Evolutionary conservation across 176 grass and related monocot species (phyloP).

Genomic region (Carex parvula): DNA sequence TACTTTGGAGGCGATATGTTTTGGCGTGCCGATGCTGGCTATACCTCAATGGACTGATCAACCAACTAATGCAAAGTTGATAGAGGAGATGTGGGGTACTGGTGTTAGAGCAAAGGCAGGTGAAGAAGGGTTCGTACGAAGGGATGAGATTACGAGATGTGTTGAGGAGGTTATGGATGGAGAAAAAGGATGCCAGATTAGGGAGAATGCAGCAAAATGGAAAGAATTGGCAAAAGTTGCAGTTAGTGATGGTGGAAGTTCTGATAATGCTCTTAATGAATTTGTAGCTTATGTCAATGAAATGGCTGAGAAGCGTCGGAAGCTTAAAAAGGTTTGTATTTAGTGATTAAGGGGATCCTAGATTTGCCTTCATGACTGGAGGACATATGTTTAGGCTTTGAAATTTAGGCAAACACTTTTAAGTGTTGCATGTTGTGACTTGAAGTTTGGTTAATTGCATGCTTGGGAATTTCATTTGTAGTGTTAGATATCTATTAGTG

Average conservation of each 20-base stretch:
- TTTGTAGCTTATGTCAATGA: conserved; percentile 33
- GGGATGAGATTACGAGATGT: conserved; percentile 34
- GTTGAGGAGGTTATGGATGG: conserved; percentile 45
- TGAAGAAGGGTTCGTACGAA: conserved; percentile 17
- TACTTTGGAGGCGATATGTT: conserved; percentile 52
- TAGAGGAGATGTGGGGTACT: conserved; percentile 33
- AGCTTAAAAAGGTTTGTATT: not conserved
- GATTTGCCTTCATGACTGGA: not conserved
- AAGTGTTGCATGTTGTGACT: not conserved
- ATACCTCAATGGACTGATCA: conserved; percentile 46
- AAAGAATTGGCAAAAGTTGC: conserved; percentile 25
- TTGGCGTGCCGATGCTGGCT: conserved; percentile 48
- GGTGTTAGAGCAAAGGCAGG: conserved; percentile 11
- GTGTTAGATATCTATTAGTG: not conserved
- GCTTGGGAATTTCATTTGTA: not conserved
- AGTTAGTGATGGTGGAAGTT: conserved; percentile 33
- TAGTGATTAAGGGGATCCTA: not conserved
- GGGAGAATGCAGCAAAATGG: conserved; percentile 30
- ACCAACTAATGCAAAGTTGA: conserved; percentile 33
- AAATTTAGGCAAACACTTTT: not conserved
- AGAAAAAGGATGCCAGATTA: conserved; percentile 23
- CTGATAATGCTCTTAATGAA: conserved; percentile 27
- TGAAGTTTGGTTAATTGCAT: not conserved
- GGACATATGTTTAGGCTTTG: not conserved
- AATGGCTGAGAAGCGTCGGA: not conserved